phyloP scores from a whole-genome alignment of 805 yeast species.

The Kuraishia piskuri region DNA sequence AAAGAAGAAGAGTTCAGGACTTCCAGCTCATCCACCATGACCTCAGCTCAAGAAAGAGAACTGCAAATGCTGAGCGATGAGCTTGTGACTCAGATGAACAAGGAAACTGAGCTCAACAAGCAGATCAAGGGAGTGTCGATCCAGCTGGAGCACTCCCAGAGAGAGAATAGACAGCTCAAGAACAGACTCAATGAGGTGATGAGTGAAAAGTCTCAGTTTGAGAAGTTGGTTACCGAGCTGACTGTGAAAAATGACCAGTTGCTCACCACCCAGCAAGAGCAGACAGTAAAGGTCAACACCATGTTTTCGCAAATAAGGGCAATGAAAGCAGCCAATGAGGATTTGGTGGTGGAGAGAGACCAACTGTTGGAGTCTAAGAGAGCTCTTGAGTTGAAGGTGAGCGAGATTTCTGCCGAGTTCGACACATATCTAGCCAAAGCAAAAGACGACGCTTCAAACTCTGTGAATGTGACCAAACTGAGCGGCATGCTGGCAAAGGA shows the following conservation, averaged over 20 bases:
- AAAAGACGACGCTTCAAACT: slow-evolving; percentile 20
- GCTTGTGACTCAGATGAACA: slow-evolving; percentile 44
- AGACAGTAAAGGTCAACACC: slow-evolving; percentile 34
- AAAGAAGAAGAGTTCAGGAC: slow-evolving; percentile 30
- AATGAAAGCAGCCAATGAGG: slow-evolving; percentile 50
- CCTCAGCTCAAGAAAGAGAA: slow-evolving; percentile 34
- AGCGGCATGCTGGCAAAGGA: slow-evolving; percentile 26
- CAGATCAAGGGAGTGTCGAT: slow-evolving; percentile 52
- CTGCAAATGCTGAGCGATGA: slow-evolving; percentile 45
- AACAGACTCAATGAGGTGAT: slow-evolving; percentile 27
- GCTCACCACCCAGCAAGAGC: slow-evolving; percentile 32
- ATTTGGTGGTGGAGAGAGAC: slow-evolving; percentile 56
- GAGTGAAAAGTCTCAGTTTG: slow-evolving; percentile 33
- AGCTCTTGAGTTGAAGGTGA: slow-evolving; percentile 33
- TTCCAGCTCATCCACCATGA: slow-evolving; percentile 20
- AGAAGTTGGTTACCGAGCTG: slow-evolving; percentile 29
- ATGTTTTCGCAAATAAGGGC: slow-evolving; percentile 44
- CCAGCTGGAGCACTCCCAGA: slow-evolving; percentile 47
- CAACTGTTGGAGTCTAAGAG: slow-evolving; percentile 42
- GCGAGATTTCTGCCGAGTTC: slow-evolving; percentile 30
- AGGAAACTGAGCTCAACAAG: slow-evolving; percentile 59
- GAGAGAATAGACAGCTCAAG: slow-evolving; percentile 32
- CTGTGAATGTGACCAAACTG: slow-evolving; percentile 19
- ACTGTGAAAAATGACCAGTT: slow-evolving; percentile 35
- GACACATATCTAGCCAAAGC: slow-evolving; percentile 25